phyloP scores from a whole-genome alignment of 1,284 basidiomycete genomes.

The Papiliotrema laurentii region DNA sequence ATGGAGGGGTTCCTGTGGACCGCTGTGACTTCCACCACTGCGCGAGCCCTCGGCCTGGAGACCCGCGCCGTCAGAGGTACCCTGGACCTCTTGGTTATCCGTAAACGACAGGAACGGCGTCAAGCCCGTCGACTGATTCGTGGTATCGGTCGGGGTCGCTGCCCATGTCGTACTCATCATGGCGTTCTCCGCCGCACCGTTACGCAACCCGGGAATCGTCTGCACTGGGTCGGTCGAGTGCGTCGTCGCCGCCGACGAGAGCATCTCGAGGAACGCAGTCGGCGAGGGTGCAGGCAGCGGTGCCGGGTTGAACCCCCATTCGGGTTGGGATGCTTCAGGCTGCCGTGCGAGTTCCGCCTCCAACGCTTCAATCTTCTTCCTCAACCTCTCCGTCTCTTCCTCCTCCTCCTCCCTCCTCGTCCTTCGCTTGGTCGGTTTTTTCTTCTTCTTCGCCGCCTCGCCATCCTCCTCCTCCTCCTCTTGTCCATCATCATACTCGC shows the following conservation, averaged over 20 bases:
- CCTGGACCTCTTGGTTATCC: conserved; percentile 1
- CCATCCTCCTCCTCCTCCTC: conserved; percentile 10
- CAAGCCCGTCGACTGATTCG: conserved; percentile 12
- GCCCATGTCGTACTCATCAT: conserved; percentile 16
- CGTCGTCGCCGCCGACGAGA: conserved; percentile 31
- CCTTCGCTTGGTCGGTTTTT: conserved; percentile 25
- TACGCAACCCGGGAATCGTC: conserved; percentile 8
- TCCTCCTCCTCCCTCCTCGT: conserved; percentile 26
- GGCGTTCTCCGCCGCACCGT: conserved; percentile 12
- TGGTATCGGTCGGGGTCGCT: conserved; percentile 2
- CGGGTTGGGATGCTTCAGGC: too few relatives aligned
- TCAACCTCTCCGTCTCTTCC: conserved; percentile 30
- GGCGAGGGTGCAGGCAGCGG: conserved; percentile 34
- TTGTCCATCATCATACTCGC: conserved; percentile 42
- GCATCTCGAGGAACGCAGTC: conserved; percentile 41
- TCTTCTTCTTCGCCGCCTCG: conserved; percentile 27
- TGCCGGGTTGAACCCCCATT: too few relatives aligned
- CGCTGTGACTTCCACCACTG: neutral
- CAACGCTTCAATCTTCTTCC: conserved; percentile 35
- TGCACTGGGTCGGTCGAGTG: conserved; percentile 9
- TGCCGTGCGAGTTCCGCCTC: neutral
- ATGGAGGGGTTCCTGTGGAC: neutral
- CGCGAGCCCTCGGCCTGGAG: neutral
- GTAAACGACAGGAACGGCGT: conserved; percentile 17
- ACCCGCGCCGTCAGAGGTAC: neutral